Percentiles rank a stretch among this genome's conserved stretches.
phyloP scores from a whole-genome alignment of 73 alveolate species.

The Effrenium voratum region DNA sequence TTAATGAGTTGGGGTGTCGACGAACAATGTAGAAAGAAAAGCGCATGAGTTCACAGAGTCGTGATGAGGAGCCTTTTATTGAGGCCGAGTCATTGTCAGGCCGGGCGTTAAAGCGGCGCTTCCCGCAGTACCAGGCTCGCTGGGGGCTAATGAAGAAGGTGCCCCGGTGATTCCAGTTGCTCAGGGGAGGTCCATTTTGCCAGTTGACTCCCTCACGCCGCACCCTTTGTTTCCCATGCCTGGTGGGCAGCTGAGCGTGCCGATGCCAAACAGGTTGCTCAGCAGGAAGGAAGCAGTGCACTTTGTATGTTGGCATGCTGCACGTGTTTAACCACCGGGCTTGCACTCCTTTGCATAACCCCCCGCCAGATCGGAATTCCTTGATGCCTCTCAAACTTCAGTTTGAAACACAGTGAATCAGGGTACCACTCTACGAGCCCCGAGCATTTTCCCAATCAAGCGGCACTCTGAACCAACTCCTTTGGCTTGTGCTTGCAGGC shows the following conservation, averaged over 20 bases:
- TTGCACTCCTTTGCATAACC: too few species aligned
- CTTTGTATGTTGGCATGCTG: too few species aligned
- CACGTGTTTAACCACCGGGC: too few species aligned
- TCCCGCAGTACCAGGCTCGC: constrained; percentile 71
- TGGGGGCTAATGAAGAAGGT: not conserved
- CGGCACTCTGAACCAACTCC: too few species aligned
- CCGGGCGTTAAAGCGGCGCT: constrained; percentile 70
- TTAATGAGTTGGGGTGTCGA: not conserved
- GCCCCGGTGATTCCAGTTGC: not conserved
- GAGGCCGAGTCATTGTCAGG: not conserved
- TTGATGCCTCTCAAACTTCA: too few species aligned
- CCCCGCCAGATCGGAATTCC: too few species aligned
- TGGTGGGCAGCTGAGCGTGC: not conserved
- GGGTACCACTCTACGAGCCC: too few species aligned
- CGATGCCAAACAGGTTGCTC: not conserved
- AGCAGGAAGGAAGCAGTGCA: too few species aligned
- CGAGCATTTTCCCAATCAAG: too few species aligned
- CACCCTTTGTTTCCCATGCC: not conserved
- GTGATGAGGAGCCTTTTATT: too few species aligned
- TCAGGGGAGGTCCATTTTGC: not conserved
- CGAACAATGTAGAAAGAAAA: not conserved
- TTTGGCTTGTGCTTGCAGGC: too few species aligned
- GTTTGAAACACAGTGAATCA: too few species aligned
- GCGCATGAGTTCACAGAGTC: not conserved
- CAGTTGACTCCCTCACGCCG: not conserved